Percentiles rank a stretch among this genome's conserved stretches.
These are phyloP conservation scores for Priceomyces fermenticarens DNA, from an alignment of 805 yeast genomes.

Conservation along the genomic window DNA sequence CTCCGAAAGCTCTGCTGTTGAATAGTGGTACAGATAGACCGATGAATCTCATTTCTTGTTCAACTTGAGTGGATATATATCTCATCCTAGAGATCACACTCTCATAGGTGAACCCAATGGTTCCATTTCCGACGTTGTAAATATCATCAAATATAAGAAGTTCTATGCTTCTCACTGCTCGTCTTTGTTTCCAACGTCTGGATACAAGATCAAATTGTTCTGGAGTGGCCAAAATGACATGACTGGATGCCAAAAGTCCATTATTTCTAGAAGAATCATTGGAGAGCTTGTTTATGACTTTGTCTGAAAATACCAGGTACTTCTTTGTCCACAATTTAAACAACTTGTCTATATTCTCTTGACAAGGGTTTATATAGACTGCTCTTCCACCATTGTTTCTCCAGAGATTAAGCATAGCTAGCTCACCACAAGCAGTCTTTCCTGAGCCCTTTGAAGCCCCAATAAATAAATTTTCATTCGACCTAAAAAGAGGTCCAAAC, in stretches of 20 bases:
- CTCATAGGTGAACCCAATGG: conserved; percentile 66
- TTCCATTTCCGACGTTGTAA: conserved; percentile 61
- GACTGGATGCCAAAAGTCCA: conserved; percentile 53
- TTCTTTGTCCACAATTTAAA: conserved; percentile 51
- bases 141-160: conserved; percentile 70
- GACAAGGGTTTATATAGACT: conserved; percentile 66
- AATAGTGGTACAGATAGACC: conserved; percentile 69
- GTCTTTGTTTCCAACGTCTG: conserved; percentile 79
- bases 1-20: conserved; percentile 73
- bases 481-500: conserved; percentile 55
- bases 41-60: conserved; percentile 54
- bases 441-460: conserved; percentile 79
- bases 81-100: conserved; percentile 65
- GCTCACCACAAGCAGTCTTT: conserved; percentile 65
- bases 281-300: conserved; percentile 52
- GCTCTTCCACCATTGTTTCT: conserved; percentile 64
- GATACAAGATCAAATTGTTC: conserved; percentile 70
- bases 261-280: conserved; percentile 55
- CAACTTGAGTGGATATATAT: conserved; percentile 66
- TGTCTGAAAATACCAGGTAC: conserved; percentile 55
- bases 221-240: conserved; percentile 76
- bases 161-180: conserved; percentile 64
- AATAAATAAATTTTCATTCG: conserved; percentile 58
- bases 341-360: conserved; percentile 50
- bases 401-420: conserved; percentile 75